Evolutionary conservation across 2,329 filamentous ascomycete species (phyloP).

Genomic region (Pestalotiopsis sp.): DNA sequence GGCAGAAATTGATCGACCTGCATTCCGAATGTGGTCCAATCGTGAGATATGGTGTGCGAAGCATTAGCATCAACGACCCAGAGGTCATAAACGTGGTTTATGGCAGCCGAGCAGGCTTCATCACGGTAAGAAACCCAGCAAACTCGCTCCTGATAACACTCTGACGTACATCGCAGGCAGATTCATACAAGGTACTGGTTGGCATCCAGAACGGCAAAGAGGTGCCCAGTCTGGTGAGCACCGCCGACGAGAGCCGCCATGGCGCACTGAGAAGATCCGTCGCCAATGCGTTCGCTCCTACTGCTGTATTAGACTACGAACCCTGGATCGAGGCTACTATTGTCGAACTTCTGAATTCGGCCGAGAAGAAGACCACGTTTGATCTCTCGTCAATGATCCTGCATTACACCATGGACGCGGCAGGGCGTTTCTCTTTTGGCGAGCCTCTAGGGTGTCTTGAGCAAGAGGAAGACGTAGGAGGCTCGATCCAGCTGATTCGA

Average conservation of each 20-base stretch:
- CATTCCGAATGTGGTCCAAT: constrained; percentile 24
- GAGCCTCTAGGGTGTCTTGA: constrained; percentile 25
- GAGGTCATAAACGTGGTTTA: constrained; percentile 28
- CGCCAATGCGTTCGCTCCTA: constrained; percentile 27
- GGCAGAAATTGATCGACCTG: constrained; percentile 23
- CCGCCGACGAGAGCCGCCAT: constrained; percentile 24
- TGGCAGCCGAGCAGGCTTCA: constrained; percentile 26
- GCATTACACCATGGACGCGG: constrained; percentile 27
- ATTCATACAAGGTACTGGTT: constrained; percentile 27
- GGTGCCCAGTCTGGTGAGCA: constrained; percentile 27
- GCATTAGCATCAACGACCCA: constrained; percentile 28
- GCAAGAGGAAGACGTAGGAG: constrained; percentile 22
- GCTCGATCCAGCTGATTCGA: constrained; percentile 25
- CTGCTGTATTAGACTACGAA: constrained; percentile 26
- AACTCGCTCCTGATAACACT: not conserved
- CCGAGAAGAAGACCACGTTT: constrained; percentile 19
- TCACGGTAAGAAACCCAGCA: constrained; percentile 18
- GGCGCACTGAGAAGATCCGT: constrained; percentile 26
- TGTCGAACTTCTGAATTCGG: constrained; percentile 19
- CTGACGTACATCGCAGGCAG: constrained; percentile 18
- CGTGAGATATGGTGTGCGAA: constrained; percentile 27
- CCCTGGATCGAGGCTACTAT: constrained; percentile 26
- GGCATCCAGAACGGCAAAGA: constrained; percentile 28
- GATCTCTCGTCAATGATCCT: constrained; percentile 23
- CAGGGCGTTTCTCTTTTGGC: constrained; percentile 25